A percentile compares a stretch with the other conserved stretches of the same genome.
These are phyloP conservation scores for Lactuca saligna DNA, from an alignment of 129 eudicot species.

Conservation along the genomic window DNA sequence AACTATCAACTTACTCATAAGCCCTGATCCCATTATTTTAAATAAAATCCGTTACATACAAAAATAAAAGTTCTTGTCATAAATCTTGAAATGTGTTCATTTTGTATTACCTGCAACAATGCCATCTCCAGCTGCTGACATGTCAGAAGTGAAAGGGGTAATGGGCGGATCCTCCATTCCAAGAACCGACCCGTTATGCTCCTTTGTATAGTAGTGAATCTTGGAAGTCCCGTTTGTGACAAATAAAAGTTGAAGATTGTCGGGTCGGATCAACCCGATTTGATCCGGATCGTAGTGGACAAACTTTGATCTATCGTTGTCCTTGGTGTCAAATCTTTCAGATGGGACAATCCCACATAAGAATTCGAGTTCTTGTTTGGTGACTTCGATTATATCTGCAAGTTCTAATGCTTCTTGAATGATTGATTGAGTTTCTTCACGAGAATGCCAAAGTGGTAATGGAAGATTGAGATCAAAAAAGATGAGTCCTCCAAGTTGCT, in stretches of 20 bases:
- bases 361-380: constrained; percentile 95
- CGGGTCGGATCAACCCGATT: constrained; percentile 69
- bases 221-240: constrained; percentile 96
- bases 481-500: constrained; percentile 63
- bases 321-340: constrained; percentile 66
- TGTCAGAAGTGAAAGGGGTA: constrained; percentile 75
- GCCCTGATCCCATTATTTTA: constrained; percentile 42
- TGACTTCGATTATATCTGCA: constrained; percentile 85
- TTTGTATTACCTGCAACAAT: constrained; percentile 98
- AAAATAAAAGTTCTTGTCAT: too few relatives aligned
- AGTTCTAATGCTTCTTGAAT: constrained; percentile 68
- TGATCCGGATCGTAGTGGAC: constrained; percentile 65
- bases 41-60: too few relatives aligned
- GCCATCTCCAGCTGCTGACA: constrained; percentile 95
- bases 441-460: constrained; percentile 75
- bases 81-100: too few relatives aligned
- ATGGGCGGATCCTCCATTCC: constrained; percentile 89
- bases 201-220: constrained; percentile 86
- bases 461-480: constrained; percentile 93
- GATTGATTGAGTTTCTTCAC: constrained; percentile 65
- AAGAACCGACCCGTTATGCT: constrained; percentile 66
- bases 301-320: constrained; percentile 66
- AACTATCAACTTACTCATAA: constrained; percentile 67
- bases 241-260: constrained; percentile 74
- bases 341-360: constrained; percentile 67